Evolutionary conservation across 2,329 filamentous ascomycete species (phyloP), one percentile per base, ranked within the genome.

Genomic region (Xylaria sp.): DNA sequence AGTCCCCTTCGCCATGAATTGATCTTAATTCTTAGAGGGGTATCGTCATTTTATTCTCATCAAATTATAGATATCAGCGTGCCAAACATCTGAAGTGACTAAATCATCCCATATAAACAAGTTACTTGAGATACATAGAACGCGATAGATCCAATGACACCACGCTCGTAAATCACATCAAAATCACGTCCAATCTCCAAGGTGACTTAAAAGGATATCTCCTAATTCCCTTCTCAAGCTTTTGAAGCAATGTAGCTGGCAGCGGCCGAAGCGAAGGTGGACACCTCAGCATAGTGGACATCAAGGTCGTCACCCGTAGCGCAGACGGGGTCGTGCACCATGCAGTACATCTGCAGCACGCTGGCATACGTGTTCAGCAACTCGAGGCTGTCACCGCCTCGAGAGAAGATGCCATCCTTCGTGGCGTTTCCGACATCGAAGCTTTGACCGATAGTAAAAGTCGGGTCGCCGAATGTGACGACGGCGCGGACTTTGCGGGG

Each of bases 391-490:
- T 65, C 57, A 41, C 68, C 70, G 23, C 70, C 70, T 0, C 70
- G 65, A 5, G 68, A 68, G 65, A 72, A 72, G 59, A 72, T 70
- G 1, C 70, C 70, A 60, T 23, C 63, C 55, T 65, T 68, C 9
- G 68, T 70, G 1, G 70, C 63, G 28, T 66, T 71, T 18, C 70
- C 68, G 12, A 63, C 59, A 34, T 70, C 65, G 65, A 70, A 72
- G 34, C 68, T 63, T 37, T 72, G 65, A n/a, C 65, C 68, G 7
- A 28, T 41, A 13, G 70, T 70, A 52, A 58, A 72, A 12, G 68
- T 70, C 34, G 70, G 70, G 56, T 72, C 70, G 12, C 68, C 70
- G n/a, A 72, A 67, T 3, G 64, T 56, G n/a, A 58, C 58, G 20
- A 72, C 67, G 8, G 61, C 60, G 2, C 34, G 48, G 46, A 70